Evolutionary conservation across 495 filamentous ascomycete species (phyloP), one percentile per base, ranked within the genome.

Genomic region (Tuber magnatum): DNA sequence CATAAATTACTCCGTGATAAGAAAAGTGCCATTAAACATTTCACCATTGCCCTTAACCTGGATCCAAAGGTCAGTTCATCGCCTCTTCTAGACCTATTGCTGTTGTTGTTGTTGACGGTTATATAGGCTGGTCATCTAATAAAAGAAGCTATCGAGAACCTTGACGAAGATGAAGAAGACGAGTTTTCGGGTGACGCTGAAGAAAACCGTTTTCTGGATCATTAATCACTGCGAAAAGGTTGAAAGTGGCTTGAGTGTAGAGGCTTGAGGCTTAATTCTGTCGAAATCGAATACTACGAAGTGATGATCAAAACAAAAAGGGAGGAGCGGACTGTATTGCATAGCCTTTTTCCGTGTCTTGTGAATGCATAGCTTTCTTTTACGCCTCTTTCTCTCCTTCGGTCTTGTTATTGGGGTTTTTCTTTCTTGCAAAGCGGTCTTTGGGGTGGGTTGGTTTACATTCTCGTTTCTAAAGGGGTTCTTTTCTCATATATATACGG

Each of bases 1-100:
- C 94, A 96, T 83, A 97, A 96, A 85, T 87, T 85, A 76, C 78
- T 97, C 74, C 88, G 88, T 71, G 90, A 97, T 80, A 94, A 92
- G 84, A 88, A 87, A 76, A 87, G 88, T 75, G 93, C 96, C 56
- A 93, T 99, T 72, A 90, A 92, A 79, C 92, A 97, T 83, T 97
- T 95, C 79, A 98, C 95, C 0, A 93, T 92, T 81, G 95, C 96
- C 39, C 83, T 97, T 83, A 97, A 97, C 84, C 85, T 99, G 80
- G 95, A 99, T 87, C 95, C 94, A 41, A 98, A 97, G 91, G 94
- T 96, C 86, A 72, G 85, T 82, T 39, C n/a, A n/a, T 44, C 75
- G 41, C 48, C 44, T 20, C n/a, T 70, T 39, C 40, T 0, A 6
- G 70, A 70, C 43, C 35, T 40, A 32, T 70, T 24, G 14, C 76